phyloP scores from a whole-genome alignment of 495 filamentous ascomycete genomes.

The Podospora pseudocomata region DNA sequence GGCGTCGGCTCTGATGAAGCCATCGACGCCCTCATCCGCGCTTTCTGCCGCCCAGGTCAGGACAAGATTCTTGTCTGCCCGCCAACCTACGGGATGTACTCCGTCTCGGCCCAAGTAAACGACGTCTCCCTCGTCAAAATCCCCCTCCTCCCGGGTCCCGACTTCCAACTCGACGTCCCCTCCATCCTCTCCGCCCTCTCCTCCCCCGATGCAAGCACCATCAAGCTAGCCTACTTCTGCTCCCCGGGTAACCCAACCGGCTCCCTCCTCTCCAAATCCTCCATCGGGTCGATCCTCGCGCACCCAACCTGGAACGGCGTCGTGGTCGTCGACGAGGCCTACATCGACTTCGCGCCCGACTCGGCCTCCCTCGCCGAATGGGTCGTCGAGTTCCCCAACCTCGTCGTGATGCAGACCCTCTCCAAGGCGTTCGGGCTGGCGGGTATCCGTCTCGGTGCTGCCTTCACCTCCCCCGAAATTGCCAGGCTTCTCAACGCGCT shows the following conservation, averaged over 20 bases:
- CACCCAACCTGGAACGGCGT: conserved; percentile 96
- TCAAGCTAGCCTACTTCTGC: conserved; percentile 90
- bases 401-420: conserved; percentile 96
- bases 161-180: conserved; percentile 66
- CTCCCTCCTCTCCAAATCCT: conserved; percentile 68
- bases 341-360: conserved; percentile 87
- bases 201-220: conserved; percentile 40
- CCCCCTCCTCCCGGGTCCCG: conserved; percentile 57
- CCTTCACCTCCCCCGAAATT: conserved; percentile 57
- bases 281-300: conserved; percentile 68
- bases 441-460: conserved; percentile 74
- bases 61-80: conserved; percentile 93
- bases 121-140: conserved; percentile 83
- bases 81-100: conserved; percentile 98
- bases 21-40: conserved; percentile 87
- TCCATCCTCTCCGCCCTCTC: conserved; percentile 64
- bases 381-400: conserved; percentile 90
- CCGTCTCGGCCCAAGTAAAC: conserved; percentile 88
- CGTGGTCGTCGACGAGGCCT: conserved; percentile 91
- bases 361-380: conserved; percentile 84
- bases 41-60: conserved; percentile 81
- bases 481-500: conserved; percentile 76
- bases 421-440: conserved; percentile 95
- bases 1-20: conserved; percentile 95
- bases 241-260: conserved; percentile 94